Conservation (phyloP, 129 eudicot species). For the Helichrysum umbraculigerum region DNA sequence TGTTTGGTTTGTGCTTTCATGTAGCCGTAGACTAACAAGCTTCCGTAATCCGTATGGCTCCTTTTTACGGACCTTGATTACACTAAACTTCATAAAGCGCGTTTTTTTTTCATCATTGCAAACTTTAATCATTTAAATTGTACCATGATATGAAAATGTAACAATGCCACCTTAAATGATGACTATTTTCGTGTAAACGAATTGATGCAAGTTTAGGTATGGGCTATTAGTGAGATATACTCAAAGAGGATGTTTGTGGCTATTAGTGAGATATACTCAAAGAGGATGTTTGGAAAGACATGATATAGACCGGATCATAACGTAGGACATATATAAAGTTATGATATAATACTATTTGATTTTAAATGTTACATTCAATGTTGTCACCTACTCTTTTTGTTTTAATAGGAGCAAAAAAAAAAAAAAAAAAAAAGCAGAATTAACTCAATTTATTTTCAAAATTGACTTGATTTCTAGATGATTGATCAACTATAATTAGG, state of each 20-base stretch:
- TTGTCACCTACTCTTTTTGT: conserved; percentile 14
- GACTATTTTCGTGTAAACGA: background rate
- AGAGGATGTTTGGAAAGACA: conserved; percentile 18
- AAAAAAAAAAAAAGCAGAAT: background rate
- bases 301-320: conserved; percentile 12
- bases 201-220: background rate
- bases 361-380: conserved; percentile 26
- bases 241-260: conserved; percentile 11
- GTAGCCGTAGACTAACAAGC: too few relatives aligned
- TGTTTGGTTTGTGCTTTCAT: background rate
- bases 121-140: background rate
- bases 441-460: background rate
- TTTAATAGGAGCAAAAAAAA: background rate
- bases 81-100: background rate
- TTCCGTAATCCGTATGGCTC: too few relatives aligned
- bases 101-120: background rate
- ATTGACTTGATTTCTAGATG: background rate
- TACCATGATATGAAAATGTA: background rate
- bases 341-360: conserved; percentile 3
- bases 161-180: background rate
- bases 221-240: conserved; percentile 8
- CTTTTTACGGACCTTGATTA: background rate
- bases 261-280: conserved; percentile 9
- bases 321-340: background rate
- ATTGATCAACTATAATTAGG: background rate